Conservation (phyloP, 2,329 filamentous ascomycete genomes). For the Coniochaeta sp. region DNA sequence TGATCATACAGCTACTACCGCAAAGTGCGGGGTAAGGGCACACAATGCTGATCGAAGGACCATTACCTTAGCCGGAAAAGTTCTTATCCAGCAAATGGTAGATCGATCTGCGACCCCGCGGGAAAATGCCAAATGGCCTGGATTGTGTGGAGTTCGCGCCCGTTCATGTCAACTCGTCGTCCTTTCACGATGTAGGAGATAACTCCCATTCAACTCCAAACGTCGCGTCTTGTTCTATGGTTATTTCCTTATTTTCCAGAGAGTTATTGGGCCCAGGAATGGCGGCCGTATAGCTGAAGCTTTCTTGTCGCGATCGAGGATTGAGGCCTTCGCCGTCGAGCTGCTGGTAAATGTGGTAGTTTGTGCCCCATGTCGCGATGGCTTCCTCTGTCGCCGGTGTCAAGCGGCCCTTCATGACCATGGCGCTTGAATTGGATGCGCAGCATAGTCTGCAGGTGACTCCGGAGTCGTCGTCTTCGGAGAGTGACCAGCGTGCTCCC, state of each 20-base stretch:
- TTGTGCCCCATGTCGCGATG: background rate
- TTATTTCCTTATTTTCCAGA: background rate
- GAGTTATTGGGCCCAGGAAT: background rate
- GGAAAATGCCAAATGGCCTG: too few species aligned
- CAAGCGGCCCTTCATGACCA: conserved; percentile 29
- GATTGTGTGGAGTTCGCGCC: too few species aligned
- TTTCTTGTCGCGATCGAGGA: background rate
- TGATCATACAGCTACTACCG: background rate
- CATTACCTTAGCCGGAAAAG: background rate
- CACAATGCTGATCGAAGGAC: background rate
- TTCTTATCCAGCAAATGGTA: conserved; percentile 5
- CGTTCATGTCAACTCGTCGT: background rate
- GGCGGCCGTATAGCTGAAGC: background rate
- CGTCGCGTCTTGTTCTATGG: background rate
- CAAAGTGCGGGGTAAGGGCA: background rate
- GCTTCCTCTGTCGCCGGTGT: conserved; percentile 27
- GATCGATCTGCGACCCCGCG: too few species aligned
- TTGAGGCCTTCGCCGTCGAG: background rate
- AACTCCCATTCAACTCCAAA: background rate
- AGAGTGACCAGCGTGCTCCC: background rate
- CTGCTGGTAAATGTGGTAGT: background rate
- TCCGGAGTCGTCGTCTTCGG: background rate
- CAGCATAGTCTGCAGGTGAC: background rate
- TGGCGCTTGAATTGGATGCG: conserved; percentile 10
- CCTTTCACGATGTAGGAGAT: background rate